Conservation (phyloP, 805 yeast genomes). For the Zygoascus ofunaensis region DNA sequence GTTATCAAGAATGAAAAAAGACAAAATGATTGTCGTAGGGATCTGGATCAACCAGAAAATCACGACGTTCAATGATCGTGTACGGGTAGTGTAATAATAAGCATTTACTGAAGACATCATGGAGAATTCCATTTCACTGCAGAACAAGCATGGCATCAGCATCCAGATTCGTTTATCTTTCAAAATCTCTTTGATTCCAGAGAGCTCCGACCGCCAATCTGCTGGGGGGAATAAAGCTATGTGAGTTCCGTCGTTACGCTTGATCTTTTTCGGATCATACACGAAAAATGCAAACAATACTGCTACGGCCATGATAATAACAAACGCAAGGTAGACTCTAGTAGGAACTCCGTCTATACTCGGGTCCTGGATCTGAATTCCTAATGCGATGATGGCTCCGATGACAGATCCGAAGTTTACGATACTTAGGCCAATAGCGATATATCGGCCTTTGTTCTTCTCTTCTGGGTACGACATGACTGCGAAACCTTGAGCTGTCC, state of each 20-base stretch:
- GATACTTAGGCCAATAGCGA: conserved; percentile 48
- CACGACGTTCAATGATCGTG: conserved; percentile 52
- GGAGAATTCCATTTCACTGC: conserved; percentile 2
- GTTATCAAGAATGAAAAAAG: neutral
- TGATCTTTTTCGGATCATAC: conserved; percentile 1
- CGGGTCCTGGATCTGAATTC: neutral
- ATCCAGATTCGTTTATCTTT: conserved; percentile 1
- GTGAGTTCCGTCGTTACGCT: conserved; percentile 6
- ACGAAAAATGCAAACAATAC: conserved; percentile 3
- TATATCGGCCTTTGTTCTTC: conserved; percentile 40
- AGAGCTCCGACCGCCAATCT: neutral
- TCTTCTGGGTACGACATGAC: conserved; percentile 50
- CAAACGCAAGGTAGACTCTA: conserved; percentile 4
- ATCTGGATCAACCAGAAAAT: conserved; percentile 53
- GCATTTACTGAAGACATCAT: conserved; percentile 1
- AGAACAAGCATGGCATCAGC: neutral
- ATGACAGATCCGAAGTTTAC: conserved; percentile 53
- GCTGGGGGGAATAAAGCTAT: conserved; percentile 2
- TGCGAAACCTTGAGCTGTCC: conserved; percentile 36
- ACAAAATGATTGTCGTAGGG: conserved; percentile 14
- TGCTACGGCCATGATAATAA: conserved; percentile 4
- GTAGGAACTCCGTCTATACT: conserved; percentile 4
- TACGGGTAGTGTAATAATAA: conserved; percentile 39
- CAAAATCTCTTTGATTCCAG: neutral
- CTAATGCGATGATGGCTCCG: conserved; percentile 47